Percentiles rank a stretch among this genome's conserved stretches.
These are phyloP conservation scores for Aspergillus fischeri DNA, from an alignment of 2,329 filamentous ascomycete genomes.

Conservation along the genomic window DNA sequence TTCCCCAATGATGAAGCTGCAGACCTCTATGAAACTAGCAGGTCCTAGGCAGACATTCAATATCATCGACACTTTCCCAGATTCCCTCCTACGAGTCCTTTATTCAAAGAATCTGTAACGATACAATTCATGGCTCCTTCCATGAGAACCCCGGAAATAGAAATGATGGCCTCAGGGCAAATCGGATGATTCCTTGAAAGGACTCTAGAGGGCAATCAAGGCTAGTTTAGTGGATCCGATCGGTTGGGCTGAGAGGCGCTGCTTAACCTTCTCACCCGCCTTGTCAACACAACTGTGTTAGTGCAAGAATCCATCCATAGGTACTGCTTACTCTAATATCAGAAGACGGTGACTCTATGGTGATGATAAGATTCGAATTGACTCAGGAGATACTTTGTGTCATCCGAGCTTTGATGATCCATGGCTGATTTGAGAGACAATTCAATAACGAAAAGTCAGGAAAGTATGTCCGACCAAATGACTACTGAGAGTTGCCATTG, in stretches of 20 bases:
- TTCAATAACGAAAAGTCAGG: not conserved
- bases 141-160: not conserved
- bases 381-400: not conserved
- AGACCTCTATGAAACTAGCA: not conserved
- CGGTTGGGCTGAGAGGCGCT: constrained; percentile 16
- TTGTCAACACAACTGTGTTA: not conserved
- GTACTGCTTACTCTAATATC: not conserved
- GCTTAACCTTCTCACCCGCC: constrained; percentile 7
- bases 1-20: not conserved
- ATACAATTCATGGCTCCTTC: not conserved
- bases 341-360: not conserved
- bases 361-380: not conserved
- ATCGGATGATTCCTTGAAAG: not conserved
- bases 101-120: not conserved
- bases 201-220: constrained; percentile 3
- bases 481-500: not conserved
- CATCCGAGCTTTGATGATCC: not conserved
- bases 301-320: not conserved
- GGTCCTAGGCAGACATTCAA: not conserved
- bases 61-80: not conserved
- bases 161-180: not conserved
- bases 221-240: constrained; percentile 22
- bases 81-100: not conserved
- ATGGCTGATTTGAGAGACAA: not conserved
- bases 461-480: constrained; percentile 1